Base-by-base conservation (phyloP, 495 filamentous ascomycete species). In the Halenospora varia region DNA sequence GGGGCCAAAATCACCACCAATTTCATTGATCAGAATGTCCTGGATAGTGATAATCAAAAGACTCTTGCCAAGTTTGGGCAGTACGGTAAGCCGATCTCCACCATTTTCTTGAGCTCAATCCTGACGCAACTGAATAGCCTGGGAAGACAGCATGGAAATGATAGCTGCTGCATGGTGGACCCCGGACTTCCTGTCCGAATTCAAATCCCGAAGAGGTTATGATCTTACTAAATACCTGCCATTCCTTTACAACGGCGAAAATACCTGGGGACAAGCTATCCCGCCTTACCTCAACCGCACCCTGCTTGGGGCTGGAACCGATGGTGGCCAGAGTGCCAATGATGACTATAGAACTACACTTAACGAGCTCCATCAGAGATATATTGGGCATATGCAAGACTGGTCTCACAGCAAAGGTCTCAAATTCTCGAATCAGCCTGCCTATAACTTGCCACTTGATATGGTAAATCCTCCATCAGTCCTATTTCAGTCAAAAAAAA, bases 71-170 rank as follows among this genome's bases (percentile, higher is more conserved):
- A 49, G 64, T 6, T 72, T 79, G 17, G 75, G 73, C 0, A 69
- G 71, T 22, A 35, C 29, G 29, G 29, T 35, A 35, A 35, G 29
- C 29, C 4, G 13, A 35, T 13, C 29, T 35, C 29, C 29, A 13
- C 29, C 29, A 35, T 13, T 35, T 35, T 4, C 4, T 79, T 77
- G 62, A 70, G 72, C 75, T 66, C 41, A 64, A 50, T 46, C n/a
- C 17, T n/a, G 4, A n/a, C 63, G n/a, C 48, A 22, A 20, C 22
- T 45, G 2, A 17, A 2, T 55, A 75, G 73, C 64, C 2, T 82
- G 79, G 79, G 77, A 82, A 54, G 79, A 82, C 57, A 78, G 75
- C 45, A 64, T 77, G 24, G 76, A 79, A 51, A 72, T 75, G 35
- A 62, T 53, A 24, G 67, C 68, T 0, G 62, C 70, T 11, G 64